A percentile compares a stretch with the other conserved stretches of the same genome.
phyloP scores from a whole-genome alignment of 148 eudicot genomes.

The Linanthus parryae region DNA sequence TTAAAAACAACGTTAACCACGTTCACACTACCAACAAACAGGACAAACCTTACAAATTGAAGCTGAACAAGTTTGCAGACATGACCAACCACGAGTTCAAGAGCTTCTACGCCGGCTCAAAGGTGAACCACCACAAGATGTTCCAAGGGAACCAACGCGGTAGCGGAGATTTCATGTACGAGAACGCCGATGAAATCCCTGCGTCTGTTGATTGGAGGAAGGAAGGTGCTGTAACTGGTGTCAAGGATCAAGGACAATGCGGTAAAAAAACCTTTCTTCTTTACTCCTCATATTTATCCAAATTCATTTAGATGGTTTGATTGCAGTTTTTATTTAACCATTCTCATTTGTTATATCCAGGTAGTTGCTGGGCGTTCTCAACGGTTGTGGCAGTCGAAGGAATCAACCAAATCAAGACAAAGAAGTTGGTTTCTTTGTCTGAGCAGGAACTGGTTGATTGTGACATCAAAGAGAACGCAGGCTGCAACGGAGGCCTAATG shows the following conservation, averaged over 20 bases:
- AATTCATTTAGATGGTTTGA: not conserved
- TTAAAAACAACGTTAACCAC: constrained; percentile 63
- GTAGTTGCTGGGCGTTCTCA: constrained; percentile 97
- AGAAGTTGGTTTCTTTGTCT: constrained; percentile 54
- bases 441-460: constrained; percentile 91
- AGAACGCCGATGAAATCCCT: constrained; percentile 36
- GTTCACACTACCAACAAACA: constrained; percentile 48
- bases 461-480: constrained; percentile 56
- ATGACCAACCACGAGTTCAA: constrained; percentile 74
- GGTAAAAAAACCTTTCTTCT: constrained; percentile 26
- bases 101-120: constrained; percentile 47
- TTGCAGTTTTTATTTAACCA: too few species aligned
- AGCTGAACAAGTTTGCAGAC: constrained; percentile 76
- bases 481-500: constrained; percentile 87
- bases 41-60: constrained; percentile 79
- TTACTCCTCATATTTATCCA: not conserved
- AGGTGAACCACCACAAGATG: constrained; percentile 56
- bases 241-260: constrained; percentile 86
- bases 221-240: constrained; percentile 59
- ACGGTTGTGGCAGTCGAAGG: constrained; percentile 77
- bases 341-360: too few species aligned
- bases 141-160: constrained; percentile 30
- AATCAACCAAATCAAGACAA: constrained; percentile 76
- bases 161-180: constrained; percentile 47
- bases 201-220: constrained; percentile 76